Conservation (phyloP, 345 rosid genomes). For the Lepidium didymum region DNA sequence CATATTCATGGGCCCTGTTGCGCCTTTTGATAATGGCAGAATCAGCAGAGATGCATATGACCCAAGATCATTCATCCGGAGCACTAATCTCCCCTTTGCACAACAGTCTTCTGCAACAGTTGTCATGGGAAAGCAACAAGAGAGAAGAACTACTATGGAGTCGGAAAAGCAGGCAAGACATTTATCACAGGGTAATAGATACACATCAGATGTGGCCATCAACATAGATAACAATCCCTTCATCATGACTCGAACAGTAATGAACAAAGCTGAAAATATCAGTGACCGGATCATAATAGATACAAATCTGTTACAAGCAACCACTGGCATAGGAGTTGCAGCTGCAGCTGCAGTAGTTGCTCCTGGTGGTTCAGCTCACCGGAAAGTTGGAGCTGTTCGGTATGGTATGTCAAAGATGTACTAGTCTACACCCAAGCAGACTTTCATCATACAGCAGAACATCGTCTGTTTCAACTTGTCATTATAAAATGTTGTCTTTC, state of each 20-base stretch:
- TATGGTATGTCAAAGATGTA: conserved; percentile 71
- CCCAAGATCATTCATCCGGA: conserved; percentile 55
- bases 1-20: conserved; percentile 52
- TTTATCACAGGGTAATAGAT: conserved; percentile 49
- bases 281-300: conserved; percentile 54
- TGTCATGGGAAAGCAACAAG: conserved; percentile 55
- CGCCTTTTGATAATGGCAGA: conserved; percentile 49
- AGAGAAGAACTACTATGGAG: conserved; percentile 35
- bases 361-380: conserved; percentile 38
- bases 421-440: conserved; percentile 17
- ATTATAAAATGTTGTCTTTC: neutral
- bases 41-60: conserved; percentile 50
- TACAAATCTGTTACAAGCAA: conserved; percentile 54
- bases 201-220: conserved; percentile 63
- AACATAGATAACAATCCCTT: conserved; percentile 72
- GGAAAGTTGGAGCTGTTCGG: conserved; percentile 76
- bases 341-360: conserved; percentile 34
- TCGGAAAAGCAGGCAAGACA: conserved; percentile 55
- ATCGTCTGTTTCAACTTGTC: conserved; percentile 13
- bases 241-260: conserved; percentile 61
- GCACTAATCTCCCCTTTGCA: conserved; percentile 36
- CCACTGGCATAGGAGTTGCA: conserved; percentile 50
- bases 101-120: conserved; percentile 40
- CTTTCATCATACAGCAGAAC: neutral
- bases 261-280: conserved; percentile 42